phyloP scores from a whole-genome alignment of 2,329 filamentous ascomycete genomes.

The Alternaria hordeiaustralica region DNA sequence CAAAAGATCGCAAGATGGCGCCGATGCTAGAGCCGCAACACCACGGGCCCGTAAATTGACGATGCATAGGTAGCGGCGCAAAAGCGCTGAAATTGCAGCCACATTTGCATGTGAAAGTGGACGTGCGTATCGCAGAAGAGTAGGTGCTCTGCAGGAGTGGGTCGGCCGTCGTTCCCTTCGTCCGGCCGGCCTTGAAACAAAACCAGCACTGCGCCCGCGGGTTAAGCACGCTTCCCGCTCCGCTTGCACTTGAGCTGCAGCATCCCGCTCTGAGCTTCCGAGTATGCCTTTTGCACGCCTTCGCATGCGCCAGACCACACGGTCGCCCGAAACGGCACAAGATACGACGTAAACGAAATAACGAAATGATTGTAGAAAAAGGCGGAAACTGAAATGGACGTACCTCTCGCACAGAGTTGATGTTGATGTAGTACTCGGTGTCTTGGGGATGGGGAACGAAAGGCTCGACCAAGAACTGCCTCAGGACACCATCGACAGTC shows the following conservation, averaged over 20 bases:
- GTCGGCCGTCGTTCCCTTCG: constrained; percentile 49
- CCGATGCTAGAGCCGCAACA: constrained; percentile 43
- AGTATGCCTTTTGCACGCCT: constrained; percentile 19
- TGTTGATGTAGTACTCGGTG: constrained; percentile 99
- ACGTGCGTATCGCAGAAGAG: constrained; percentile 37
- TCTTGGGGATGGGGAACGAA: constrained; percentile 95
- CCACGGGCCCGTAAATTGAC: constrained; percentile 25
- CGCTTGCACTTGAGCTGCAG: constrained; percentile 17
- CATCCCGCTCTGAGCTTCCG: constrained; percentile 8
- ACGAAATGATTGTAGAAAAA: constrained; percentile 16
- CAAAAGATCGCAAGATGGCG: constrained; percentile 32
- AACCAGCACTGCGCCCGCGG: constrained; percentile 37
- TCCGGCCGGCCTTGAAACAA: constrained; percentile 48
- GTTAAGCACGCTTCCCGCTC: constrained; percentile 23
- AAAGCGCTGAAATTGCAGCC: constrained; percentile 18
- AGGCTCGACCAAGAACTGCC: constrained; percentile 97
- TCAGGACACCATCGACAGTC: constrained; percentile 84
- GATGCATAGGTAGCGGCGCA: constrained; percentile 18
- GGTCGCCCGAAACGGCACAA: constrained; percentile 1
- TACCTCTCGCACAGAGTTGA: constrained; percentile 99
- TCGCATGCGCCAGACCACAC: constrained; percentile 2
- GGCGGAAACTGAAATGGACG: constrained; percentile 56
- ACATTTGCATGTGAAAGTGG: constrained; percentile 46
- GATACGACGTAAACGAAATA: neutral
- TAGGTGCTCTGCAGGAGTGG: constrained; percentile 46